Evolutionary conservation across 192 early-diverging fungal species (phyloP), one percentile per base, ranked within the genome.

Genomic region (Podochytrium sp.): DNA sequence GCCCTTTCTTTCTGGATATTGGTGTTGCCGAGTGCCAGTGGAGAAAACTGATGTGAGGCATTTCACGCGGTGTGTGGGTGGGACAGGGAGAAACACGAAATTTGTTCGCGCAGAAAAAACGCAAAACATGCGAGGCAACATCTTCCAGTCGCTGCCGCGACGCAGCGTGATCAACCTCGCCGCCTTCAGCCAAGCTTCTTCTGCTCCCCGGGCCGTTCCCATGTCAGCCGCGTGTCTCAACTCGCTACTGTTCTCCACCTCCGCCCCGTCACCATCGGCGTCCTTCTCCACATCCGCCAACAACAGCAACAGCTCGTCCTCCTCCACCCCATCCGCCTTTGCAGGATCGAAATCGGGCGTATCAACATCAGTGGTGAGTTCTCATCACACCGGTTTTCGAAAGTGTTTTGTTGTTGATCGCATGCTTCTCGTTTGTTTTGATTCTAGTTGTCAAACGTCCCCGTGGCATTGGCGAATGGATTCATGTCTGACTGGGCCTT

Each of bases 381-480:
- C 12, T 32, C 55, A 47, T 47, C 12, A 0, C n/a, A n/a, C n/a
- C n/a, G 43, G 43, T 47, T 47, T 47, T 47, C n/a, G 12, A 16
- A 47, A 0, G 43, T 20, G 12, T 47, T 20, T 47, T 57, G 23
- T n/a, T n/a, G 12, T 49, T 49, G 47, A 12, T 12, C 12, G 47
- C 12, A n/a, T n/a, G 47, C n/a, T 57, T 57, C 55, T 57, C 16
- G 25, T 25, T 27, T n/a, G 55, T n/a, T 57, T 57, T 57, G 55
- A 32, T 14, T 47, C 43, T 32, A 72, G 70, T 39, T 72, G 27
- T 72, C 70, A 41, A 74, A 61, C 61, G 51, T 74, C 0, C 72
- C 72, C 0, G 35, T 51, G 1, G 72, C 72, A 12, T 32, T 74
- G 14, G 72, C 72, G 20, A 74, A 74, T 65, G 72, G 72, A 74